Conservation (phyloP, 1,139 yeast species). For the Saccharomyces hybrid region DNA sequence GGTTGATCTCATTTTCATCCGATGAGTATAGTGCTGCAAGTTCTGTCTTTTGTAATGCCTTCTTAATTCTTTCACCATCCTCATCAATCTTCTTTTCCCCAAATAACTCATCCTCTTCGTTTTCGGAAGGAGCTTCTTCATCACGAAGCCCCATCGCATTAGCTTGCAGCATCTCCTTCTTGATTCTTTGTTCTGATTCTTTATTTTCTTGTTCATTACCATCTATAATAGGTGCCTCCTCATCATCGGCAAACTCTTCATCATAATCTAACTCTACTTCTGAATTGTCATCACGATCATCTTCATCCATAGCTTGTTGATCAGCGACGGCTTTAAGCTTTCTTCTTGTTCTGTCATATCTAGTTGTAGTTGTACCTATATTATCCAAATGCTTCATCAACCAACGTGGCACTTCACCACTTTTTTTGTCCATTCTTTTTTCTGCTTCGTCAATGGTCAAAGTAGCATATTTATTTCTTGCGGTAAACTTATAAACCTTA, state of each 20-base stretch:
- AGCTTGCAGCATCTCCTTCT: constrained; percentile 84
- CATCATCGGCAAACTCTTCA: constrained; percentile 97
- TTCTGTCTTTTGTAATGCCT: constrained; percentile 79
- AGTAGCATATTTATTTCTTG: constrained; percentile 88
- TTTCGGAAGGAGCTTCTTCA: constrained; percentile 48
- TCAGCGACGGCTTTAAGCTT: constrained; percentile 52
- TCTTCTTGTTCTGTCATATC: constrained; percentile 39
- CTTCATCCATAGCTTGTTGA: constrained; percentile 35
- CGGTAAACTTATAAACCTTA: constrained; percentile 87
- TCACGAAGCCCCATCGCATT: constrained; percentile 62
- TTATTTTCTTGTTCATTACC: constrained; percentile 95
- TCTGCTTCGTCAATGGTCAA: constrained; percentile 95
- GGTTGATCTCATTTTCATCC: constrained; percentile 68
- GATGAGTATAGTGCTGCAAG: constrained; percentile 85
- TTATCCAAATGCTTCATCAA: constrained; percentile 85
- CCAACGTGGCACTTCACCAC: constrained; percentile 83
- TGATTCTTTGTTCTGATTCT: constrained; percentile 79
- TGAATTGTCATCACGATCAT: constrained; percentile 53
- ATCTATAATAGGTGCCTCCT: constrained; percentile 96
- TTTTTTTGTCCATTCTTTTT: constrained; percentile 78
- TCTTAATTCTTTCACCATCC: constrained; percentile 81
- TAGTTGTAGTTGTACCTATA: constrained; percentile 41
- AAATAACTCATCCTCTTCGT: constrained; percentile 49
- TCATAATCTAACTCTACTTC: constrained; percentile 92
- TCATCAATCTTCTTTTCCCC: constrained; percentile 78